Evolutionary conservation across 768 basidiomycete species (phyloP).

Genomic region (Lactarius evosmus): DNA sequence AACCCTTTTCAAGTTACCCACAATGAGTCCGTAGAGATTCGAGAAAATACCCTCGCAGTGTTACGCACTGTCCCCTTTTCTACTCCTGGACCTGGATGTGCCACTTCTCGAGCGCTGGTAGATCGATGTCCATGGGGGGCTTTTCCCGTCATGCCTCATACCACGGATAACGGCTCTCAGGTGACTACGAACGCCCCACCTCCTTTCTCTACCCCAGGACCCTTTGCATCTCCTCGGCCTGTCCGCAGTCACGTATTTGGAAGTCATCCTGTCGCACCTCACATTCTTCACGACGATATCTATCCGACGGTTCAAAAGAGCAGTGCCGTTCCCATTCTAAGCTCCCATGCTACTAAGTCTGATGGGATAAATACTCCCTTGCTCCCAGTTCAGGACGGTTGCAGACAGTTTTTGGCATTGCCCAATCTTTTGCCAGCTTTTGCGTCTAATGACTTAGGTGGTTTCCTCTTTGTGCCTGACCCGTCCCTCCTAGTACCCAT

Average conservation of each 20-base stretch:
- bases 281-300: constrained; percentile 32
- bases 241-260: not conserved
- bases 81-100: constrained; percentile 21
- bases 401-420: not conserved
- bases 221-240: constrained; percentile 25
- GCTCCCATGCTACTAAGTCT: not conserved
- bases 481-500: constrained; percentile 47
- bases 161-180: not conserved
- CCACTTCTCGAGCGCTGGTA: not conserved
- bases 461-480: not conserved
- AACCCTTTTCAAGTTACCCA: not conserved
- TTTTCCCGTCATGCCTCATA: constrained; percentile 2
- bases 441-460: not conserved
- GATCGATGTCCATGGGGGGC: not conserved
- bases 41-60: not conserved
- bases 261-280: not conserved
- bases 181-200: not conserved
- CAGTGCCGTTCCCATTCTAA: not conserved
- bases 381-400: not conserved
- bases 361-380: not conserved
- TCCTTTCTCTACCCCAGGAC: constrained; percentile 51
- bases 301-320: not conserved
- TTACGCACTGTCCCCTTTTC: constrained; percentile 13
- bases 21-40: not conserved
- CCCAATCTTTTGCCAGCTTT: not conserved